A percentile compares a stretch with the other conserved stretches of the same genome.
These are phyloP conservation scores for Candida montana DNA, from an alignment of 805 yeast species.

Conservation along the genomic window DNA sequence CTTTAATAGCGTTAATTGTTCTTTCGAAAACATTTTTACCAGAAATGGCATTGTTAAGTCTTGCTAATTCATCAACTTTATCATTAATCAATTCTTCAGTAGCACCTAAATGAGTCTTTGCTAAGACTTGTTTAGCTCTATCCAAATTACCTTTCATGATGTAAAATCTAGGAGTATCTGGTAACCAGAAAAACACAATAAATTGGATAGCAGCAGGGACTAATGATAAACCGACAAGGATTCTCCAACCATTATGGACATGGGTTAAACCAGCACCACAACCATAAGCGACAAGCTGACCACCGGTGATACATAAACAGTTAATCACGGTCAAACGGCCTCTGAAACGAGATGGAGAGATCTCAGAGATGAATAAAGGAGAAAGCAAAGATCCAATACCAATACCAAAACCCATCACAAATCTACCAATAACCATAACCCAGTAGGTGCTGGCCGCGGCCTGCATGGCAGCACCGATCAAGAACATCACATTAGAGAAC, in stretches of 20 bases:
- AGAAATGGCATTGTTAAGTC: conserved; percentile 39
- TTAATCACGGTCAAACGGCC: conserved; percentile 88
- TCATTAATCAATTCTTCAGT: conserved; percentile 58
- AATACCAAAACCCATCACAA: conserved; percentile 93
- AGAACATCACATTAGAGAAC: conserved; percentile 75
- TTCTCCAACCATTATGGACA: conserved; percentile 86
- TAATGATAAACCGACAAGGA: conserved; percentile 84
- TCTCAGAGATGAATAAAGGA: conserved; percentile 88
- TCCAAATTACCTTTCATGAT: conserved; percentile 64
- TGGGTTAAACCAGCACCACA: conserved; percentile 81
- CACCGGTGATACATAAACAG: conserved; percentile 88
- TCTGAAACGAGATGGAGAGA: conserved; percentile 88
- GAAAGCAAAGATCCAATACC: conserved; percentile 92
- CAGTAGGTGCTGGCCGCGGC: conserved; percentile 75
- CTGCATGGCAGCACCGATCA: conserved; percentile 82
- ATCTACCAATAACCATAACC: conserved; percentile 90
- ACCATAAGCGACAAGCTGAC: conserved; percentile 91
- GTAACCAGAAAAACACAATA: conserved; percentile 73
- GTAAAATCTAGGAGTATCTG: conserved; percentile 92
- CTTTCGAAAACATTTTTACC: conserved; percentile 44
- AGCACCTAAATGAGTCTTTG: conserved; percentile 57
- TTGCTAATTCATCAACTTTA: conserved; percentile 62
- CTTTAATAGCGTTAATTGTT: conserved; percentile 55
- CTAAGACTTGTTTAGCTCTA: conserved; percentile 61
- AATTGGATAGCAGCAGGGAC: conserved; percentile 82